A percentile compares a stretch with the other conserved stretches of the same genome.
Conservation (phyloP, 306 rosid genomes). For the Citrullus mucosospermus region DNA sequence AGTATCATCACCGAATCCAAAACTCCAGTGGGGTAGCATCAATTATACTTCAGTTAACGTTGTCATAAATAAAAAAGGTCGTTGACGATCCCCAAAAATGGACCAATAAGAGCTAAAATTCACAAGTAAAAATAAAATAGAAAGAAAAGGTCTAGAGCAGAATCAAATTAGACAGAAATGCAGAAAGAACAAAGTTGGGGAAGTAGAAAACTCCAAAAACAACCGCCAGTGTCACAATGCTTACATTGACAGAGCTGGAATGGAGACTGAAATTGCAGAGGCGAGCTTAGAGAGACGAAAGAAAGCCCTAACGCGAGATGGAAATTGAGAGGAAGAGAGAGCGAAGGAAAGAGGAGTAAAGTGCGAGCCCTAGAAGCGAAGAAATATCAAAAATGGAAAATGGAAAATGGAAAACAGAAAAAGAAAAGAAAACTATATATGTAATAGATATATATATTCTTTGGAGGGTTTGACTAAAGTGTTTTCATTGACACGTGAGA, state of each 20-base stretch:
- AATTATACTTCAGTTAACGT: background rate
- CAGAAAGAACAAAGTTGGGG: background rate
- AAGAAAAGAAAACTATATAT: background rate
- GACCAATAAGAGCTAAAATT: background rate
- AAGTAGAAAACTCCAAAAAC: background rate
- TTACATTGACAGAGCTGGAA: background rate
- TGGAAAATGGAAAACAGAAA: background rate
- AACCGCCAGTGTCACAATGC: background rate
- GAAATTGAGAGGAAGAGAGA: background rate
- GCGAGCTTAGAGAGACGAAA: background rate
- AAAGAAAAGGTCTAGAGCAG: background rate
- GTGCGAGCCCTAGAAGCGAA: background rate
- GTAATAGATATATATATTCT: background rate
- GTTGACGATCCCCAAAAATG: background rate
- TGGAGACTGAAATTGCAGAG: background rate
- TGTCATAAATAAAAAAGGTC: background rate
- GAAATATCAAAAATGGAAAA: background rate
- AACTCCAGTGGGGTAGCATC: background rate
- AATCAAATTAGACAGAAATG: background rate
- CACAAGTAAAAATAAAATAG: background rate
- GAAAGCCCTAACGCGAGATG: background rate
- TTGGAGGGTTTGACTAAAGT: constrained; percentile 4
- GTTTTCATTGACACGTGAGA: background rate
- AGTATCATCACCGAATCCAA: background rate
- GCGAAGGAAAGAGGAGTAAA: background rate